phyloP scores from a whole-genome alignment of 768 basidiomycete genomes.

The Clavulina sp. region DNA sequence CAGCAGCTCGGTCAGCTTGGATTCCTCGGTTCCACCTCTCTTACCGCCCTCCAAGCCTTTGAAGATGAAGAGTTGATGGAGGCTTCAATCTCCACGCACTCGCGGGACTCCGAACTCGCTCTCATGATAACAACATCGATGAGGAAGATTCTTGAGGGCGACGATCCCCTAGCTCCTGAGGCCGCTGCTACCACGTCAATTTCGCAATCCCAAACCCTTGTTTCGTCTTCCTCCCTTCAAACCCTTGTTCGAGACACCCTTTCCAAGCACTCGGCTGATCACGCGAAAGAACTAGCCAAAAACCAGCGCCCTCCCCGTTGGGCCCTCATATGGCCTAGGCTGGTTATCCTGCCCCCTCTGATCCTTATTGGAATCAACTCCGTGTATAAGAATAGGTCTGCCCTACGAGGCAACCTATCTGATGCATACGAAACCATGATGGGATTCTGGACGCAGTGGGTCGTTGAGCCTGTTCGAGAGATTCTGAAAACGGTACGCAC shows the following conservation, averaged over 20 bases:
- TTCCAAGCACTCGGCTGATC: constrained; percentile 16
- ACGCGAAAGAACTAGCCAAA: constrained; percentile 14
- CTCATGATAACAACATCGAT: no score
- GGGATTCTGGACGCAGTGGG: constrained; percentile 67
- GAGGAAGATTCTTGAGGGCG: no score
- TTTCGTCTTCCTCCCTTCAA: no score
- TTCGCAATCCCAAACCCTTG: no score
- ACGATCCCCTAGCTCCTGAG: no score
- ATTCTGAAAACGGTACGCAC: constrained; percentile 69
- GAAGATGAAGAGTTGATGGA: no score
- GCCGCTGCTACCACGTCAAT: no score
- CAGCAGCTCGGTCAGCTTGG: constrained; percentile 47
- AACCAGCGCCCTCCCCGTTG: constrained; percentile 44
- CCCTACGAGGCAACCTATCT: constrained; percentile 34
- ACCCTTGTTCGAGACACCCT: no score
- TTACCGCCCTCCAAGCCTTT: neutral
- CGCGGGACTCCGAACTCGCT: no score
- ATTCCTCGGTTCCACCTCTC: neutral
- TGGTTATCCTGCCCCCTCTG: constrained; percentile 60
- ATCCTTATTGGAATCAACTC: constrained; percentile 31
- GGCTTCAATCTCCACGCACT: no score
- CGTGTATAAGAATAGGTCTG: constrained; percentile 41
- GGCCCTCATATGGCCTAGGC: constrained; percentile 62
- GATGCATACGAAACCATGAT: constrained; percentile 48
- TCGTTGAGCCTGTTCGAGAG: constrained; percentile 69